Evolutionary conservation across 2,329 filamentous ascomycete species (phyloP), one percentile per base, ranked within the genome.

Genomic region (Sarocladiaceae sp.): DNA sequence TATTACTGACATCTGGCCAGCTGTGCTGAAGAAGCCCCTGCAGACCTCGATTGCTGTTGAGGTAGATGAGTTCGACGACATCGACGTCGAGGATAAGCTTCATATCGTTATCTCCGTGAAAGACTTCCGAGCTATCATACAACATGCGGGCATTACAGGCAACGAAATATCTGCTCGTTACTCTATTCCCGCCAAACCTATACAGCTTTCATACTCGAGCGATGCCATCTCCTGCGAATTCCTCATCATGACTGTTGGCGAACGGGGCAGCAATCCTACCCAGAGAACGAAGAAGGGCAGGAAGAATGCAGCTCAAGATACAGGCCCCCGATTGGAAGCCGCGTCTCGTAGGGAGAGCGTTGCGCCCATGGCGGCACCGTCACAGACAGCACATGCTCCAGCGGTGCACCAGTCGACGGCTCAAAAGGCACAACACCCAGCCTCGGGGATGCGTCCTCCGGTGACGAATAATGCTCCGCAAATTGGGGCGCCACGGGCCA

Each of bases 41-140:
- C 87, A 90, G 59, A 93, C 88, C 10, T 88, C 87, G 26, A 88
- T 93, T 55, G 82, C 87, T 1, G 79, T 92, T 13, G 87, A 90
- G 62, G 83, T 82, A 26, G 80, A 87, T 53, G 88, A 92, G 59
- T 93, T 93, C 60, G 84, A 88, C 53, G 79, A 86, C 50, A 88
- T 92, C 55, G 75, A 81, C 20, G 83, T 90, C 26, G 84, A 90
- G 62, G 83, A 89, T 54, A 84, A 86, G 49, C 77, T 91, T 53
- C 88, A 91, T 62, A 88, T 91, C 60, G 81, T 90, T 54, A 87
- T 92, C 62, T 89, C 84, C 59, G 87, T 93, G 62, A 91, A 90
- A 61, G 88, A 93, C 66, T 92, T 92, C 65, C 84, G 88, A 49
- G 84, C 88, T 29, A 88, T 92, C 51, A 82, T 91, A 50, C 79